phyloP scores from a whole-genome alignment of 2,329 filamentous ascomycete genomes.

The Talaromyces verruculosus region DNA sequence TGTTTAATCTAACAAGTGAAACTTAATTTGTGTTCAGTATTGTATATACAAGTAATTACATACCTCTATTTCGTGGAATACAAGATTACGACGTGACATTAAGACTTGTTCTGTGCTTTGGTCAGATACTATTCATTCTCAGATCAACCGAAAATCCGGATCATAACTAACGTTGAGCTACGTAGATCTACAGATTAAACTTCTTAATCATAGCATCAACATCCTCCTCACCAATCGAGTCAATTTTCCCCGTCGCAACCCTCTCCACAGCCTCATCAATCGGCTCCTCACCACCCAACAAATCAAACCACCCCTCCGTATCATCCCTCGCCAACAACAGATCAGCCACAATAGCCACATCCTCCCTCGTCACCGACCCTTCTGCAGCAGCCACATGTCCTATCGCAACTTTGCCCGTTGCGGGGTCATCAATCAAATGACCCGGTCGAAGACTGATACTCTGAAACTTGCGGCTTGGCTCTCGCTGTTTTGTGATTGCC shows the following conservation, averaged over 20 bases:
- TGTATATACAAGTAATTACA: background rate
- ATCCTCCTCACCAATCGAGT: slow-evolving; percentile 54
- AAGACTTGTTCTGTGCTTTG: background rate
- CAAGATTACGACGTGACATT: background rate
- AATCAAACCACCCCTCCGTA: slow-evolving; percentile 55
- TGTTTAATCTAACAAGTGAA: background rate
- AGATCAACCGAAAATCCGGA: background rate
- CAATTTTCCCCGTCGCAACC: slow-evolving; percentile 46
- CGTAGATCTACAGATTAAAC: slow-evolving; percentile 24
- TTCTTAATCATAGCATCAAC: slow-evolving; percentile 45
- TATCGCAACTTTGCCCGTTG: slow-evolving; percentile 48
- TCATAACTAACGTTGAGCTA: background rate
- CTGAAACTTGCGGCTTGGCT: slow-evolving; percentile 38
- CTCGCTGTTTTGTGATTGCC: slow-evolving; percentile 33
- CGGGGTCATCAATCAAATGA: slow-evolving; percentile 49
- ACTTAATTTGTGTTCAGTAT: background rate
- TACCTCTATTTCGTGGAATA: background rate
- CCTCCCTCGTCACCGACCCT: slow-evolving; percentile 49
- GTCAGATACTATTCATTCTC: background rate
- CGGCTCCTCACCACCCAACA: slow-evolving; percentile 52
- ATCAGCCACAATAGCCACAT: slow-evolving; percentile 54
- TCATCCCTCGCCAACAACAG: slow-evolving; percentile 50
- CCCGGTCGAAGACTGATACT: slow-evolving; percentile 56
- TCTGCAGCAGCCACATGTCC: slow-evolving; percentile 49
- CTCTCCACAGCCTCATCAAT: slow-evolving; percentile 50